These are phyloP conservation scores for Salvia splendens DNA, from an alignment of 257 asterid species.

Conservation along the genomic window DNA sequence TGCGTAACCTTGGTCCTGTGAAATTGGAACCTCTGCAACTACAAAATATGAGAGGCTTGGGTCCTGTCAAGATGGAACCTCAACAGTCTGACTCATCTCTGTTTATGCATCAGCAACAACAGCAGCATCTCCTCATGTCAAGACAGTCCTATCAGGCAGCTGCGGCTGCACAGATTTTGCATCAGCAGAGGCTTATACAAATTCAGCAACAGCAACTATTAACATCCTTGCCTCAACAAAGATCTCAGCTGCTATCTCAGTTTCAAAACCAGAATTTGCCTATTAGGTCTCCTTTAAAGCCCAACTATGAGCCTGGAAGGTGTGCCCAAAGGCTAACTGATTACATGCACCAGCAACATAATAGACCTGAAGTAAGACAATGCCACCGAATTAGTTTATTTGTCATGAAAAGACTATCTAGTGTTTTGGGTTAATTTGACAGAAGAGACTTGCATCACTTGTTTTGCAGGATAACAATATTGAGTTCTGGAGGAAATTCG, in stretches of 20 bases:
- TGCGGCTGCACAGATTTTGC: conserved; percentile 76
- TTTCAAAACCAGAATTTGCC: conserved; percentile 66
- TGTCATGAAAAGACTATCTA: background rate
- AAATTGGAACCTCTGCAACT: conserved; percentile 76
- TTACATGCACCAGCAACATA: conserved; percentile 96
- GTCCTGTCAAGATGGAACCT: conserved; percentile 66
- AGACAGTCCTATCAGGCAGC: conserved; percentile 68
- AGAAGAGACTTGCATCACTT: conserved; percentile 7
- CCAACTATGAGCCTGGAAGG: conserved; percentile 94
- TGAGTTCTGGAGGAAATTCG: conserved; percentile 92
- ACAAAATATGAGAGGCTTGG: conserved; percentile 59
- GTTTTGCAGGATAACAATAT: conserved; percentile 78
- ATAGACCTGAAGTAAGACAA: conserved; percentile 80
- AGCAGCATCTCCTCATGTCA: conserved; percentile 63
- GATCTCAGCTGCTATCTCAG: conserved; percentile 59
- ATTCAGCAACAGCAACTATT: conserved; percentile 76
- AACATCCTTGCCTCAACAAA: conserved; percentile 79
- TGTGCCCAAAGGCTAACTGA: conserved; percentile 92
- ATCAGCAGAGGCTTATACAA: conserved; percentile 81
- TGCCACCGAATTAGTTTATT: background rate
- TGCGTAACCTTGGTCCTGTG: conserved; percentile 56
- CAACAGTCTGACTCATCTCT: conserved; percentile 68
- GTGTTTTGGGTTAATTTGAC: conserved; percentile 20
- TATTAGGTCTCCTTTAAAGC: conserved; percentile 61
- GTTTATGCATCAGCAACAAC: conserved; percentile 70